These are phyloP conservation scores for Cucumis hystrix DNA, from an alignment of 306 rosid species.

Conservation along the genomic window DNA sequence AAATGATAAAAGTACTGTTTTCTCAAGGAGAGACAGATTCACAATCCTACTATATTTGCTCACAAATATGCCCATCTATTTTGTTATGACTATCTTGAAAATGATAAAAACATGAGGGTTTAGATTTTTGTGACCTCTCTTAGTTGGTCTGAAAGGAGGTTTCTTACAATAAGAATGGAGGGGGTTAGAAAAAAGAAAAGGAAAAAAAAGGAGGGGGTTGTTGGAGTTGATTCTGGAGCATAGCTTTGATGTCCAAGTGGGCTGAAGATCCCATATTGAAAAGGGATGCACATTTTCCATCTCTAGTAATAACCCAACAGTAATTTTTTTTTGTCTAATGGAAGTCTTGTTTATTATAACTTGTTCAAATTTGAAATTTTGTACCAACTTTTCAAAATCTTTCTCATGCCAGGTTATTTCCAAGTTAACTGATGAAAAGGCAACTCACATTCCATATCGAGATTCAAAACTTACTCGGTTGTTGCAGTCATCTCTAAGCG, in stretches of 20 bases:
- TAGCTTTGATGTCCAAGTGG: background rate
- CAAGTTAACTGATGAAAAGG: conserved; percentile 42
- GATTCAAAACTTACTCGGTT: conserved; percentile 54
- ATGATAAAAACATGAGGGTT: background rate
- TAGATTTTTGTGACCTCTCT: background rate
- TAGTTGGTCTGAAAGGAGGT: background rate
- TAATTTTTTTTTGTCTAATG: background rate
- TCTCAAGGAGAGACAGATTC: background rate
- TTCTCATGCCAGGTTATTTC: conserved; percentile 39
- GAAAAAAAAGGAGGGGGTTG: too few species aligned
- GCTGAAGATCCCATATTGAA: background rate
- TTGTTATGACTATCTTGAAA: background rate
- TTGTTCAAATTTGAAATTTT: background rate
- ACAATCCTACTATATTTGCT: background rate
- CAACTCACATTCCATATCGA: conserved; percentile 47
- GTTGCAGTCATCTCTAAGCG: conserved; percentile 49
- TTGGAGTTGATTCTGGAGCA: background rate
- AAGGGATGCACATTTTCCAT: background rate
- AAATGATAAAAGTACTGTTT: background rate
- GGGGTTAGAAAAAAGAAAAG: too few species aligned
- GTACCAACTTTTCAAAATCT: background rate
- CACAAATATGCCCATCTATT: background rate
- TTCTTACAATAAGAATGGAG: background rate
- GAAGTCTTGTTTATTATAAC: background rate
- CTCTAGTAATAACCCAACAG: background rate